Evolutionary conservation across 768 basidiomycete species (phyloP), one percentile per base, ranked within the genome.

Genomic region (Mycena belliarum): DNA sequence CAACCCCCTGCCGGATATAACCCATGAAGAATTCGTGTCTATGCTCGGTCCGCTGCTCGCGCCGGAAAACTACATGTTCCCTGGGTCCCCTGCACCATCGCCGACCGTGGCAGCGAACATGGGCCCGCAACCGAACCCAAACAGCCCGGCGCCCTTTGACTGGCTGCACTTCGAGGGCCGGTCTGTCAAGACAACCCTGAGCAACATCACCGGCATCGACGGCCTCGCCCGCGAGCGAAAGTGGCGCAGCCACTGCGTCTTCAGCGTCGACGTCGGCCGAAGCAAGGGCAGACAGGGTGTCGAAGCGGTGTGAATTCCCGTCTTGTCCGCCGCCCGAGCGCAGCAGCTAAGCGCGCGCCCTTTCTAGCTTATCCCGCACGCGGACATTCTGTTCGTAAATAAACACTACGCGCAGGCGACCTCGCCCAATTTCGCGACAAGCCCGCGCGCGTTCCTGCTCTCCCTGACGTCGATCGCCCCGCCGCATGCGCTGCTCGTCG

Each of bases 151-250:
- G 0, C 92, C 91, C 0, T 89, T 93, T 51, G 89, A 93, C 63
- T 92, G 91, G 89, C 72, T 94, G 7, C 91, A 93, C 66, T 89
- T 94, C 58, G 91, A 93, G 64, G 91, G 91, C 5, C 77, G 91
- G 3, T 87, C 83, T 0, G 85, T 89, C 29, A 90, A 88, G 70
- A 91, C 88, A 11, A 93, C 91, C 5, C 71, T 90, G 25, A 85
- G 77, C 63, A 93, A 93, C 66, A 82, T 94, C 28, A 78, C 83
- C 28, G 92, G 91, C 6, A 63, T 94, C 42, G 91, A 93, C 62
- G 88, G 91, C 11, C 82, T 93, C 32, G 90, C 91, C 6, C 81
- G 86, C 3, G 92, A 94, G 66, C 82, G 88, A 26, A 90, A 88
- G 64, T 93, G 92, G 92, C 80, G 91, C 57, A 81, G 83, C 55